These are phyloP conservation scores for Lactifluus hygrophoroides DNA, from an alignment of 768 basidiomycete genomes.

Conservation along the genomic window DNA sequence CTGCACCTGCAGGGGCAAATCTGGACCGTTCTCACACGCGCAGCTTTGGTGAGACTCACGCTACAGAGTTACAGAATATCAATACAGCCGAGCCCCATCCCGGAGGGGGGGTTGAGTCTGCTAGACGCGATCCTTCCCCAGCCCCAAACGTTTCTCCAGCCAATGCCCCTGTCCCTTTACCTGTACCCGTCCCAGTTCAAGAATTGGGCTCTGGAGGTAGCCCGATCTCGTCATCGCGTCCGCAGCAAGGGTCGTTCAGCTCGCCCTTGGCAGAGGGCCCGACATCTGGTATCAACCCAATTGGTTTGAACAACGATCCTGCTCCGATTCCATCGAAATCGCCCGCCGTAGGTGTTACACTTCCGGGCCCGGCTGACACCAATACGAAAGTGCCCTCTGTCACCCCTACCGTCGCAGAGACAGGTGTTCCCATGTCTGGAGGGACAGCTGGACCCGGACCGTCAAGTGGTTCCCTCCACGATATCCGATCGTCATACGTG, in stretches of 20 bases:
- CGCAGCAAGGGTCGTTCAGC: constrained; percentile 17
- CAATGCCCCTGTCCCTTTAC: constrained; percentile 2
- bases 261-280: constrained; percentile 29
- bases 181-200: background rate
- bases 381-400: constrained; percentile 27
- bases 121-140: background rate
- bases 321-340: constrained; percentile 22
- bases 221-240: constrained; percentile 6
- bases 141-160: background rate
- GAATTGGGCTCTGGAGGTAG: background rate
- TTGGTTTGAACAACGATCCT: constrained; percentile 26
- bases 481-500: constrained; percentile 27
- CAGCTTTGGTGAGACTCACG: constrained; percentile 82
- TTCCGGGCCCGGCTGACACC: constrained; percentile 28
- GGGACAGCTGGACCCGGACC: constrained; percentile 56
- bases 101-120: constrained; percentile 25
- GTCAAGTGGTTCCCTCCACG: constrained; percentile 51
- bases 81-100: constrained; percentile 26
- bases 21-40: constrained; percentile 64
- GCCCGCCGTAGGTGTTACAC: constrained; percentile 20
- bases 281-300: constrained; percentile 24
- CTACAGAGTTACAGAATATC: constrained; percentile 58
- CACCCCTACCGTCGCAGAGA: constrained; percentile 67
- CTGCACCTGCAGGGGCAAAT: constrained; percentile 37
- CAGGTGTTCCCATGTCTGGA: constrained; percentile 61